Evolutionary conservation across 2,329 filamentous ascomycete species (phyloP).

Genomic region (Apiospora aurea): DNA sequence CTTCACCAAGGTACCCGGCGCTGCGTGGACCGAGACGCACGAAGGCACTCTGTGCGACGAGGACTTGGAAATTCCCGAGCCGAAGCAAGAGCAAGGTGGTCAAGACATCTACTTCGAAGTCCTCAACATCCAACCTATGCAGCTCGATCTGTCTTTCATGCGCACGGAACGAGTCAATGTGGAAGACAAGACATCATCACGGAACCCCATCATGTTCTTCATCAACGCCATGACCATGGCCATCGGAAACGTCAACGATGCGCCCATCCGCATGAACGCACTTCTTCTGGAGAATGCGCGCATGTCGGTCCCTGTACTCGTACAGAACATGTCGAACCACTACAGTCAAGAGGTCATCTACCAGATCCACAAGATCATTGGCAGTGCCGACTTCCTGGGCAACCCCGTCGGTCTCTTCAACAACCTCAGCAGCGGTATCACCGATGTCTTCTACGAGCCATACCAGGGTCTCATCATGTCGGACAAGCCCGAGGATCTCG

Average conservation of each 20-base stretch:
- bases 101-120: constrained; percentile 99
- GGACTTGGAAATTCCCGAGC: constrained; percentile 88
- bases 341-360: constrained; percentile 97
- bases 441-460: constrained; percentile 98
- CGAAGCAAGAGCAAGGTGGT: constrained; percentile 80
- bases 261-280: constrained; percentile 90
- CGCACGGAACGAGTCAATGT: constrained; percentile 96
- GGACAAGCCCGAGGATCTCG: constrained; percentile 93
- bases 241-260: constrained; percentile 98
- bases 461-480: constrained; percentile 98
- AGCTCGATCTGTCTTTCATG: constrained; percentile 95
- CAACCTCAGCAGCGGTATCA: constrained; percentile 95
- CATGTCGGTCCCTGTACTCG: constrained; percentile 83
- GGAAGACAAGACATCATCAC: constrained; percentile 89
- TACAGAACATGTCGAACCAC: constrained; percentile 88
- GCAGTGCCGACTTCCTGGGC: constrained; percentile 95
- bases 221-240: constrained; percentile 99
- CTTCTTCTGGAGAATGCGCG: constrained; percentile 94
- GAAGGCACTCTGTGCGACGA: constrained; percentile 91
- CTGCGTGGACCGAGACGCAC: constrained; percentile 80
- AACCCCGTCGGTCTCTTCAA: constrained; percentile 98
- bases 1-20: constrained; percentile 91
- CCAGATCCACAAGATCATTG: constrained; percentile 96
- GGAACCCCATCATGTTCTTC: constrained; percentile 97
- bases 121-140: constrained; percentile 96